Percentiles rank a stretch among this genome's conserved stretches.
Evolutionary conservation across 805 yeast genomes (phyloP).

Genomic region (Saturnispora serradocipensis): DNA sequence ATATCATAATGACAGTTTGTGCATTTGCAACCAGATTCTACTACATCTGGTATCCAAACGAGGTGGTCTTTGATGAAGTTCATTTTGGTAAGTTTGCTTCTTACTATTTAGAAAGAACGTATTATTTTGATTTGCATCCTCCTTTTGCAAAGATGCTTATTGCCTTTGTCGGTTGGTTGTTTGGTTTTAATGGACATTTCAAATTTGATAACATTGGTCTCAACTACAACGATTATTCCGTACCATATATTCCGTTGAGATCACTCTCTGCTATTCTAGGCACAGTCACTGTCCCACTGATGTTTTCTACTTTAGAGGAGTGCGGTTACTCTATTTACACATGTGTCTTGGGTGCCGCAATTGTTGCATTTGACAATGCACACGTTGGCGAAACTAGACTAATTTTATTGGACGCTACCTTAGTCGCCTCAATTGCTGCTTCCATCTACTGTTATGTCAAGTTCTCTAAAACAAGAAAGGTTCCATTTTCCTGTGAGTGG

Average conservation of each 20-base stretch:
- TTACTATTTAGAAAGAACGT: constrained; percentile 79
- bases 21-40: constrained; percentile 51
- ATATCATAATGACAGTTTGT: constrained; percentile 30
- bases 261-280: constrained; percentile 75
- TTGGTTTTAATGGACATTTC: constrained; percentile 87
- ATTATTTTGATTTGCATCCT: constrained; percentile 95
- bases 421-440: constrained; percentile 73
- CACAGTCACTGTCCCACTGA: constrained; percentile 68
- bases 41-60: constrained; percentile 52
- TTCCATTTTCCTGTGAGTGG: constrained; percentile 68
- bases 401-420: constrained; percentile 84
- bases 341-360: constrained; percentile 61
- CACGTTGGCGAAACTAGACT: constrained; percentile 86
- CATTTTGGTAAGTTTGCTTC: constrained; percentile 84
- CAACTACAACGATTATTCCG: constrained; percentile 64
- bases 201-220: constrained; percentile 88
- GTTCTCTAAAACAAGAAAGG: constrained; percentile 59
- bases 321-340: constrained; percentile 72
- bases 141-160: constrained; percentile 93
- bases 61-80: constrained; percentile 81
- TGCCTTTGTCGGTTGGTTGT: constrained; percentile 81
- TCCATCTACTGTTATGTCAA: constrained; percentile 71
- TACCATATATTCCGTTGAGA: constrained; percentile 81
- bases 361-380: constrained; percentile 83
- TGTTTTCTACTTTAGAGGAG: constrained; percentile 80